Conservation (phyloP, 2,329 filamentous ascomycete species). For the Cercospora canescens region DNA sequence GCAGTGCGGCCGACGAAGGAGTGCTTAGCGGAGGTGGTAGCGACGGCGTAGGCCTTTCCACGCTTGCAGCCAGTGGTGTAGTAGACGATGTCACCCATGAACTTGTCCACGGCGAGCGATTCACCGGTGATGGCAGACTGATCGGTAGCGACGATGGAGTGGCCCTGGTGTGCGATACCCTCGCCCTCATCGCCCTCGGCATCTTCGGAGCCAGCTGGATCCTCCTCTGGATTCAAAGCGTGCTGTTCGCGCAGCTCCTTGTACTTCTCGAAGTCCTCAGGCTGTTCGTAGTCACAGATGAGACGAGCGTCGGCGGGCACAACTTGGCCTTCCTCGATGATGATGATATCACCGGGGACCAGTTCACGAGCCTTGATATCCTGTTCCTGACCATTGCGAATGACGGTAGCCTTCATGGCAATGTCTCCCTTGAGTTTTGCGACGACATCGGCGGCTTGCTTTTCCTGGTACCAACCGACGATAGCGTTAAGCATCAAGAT, state of each 20-base stretch:
- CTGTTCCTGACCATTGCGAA: constrained; percentile 67
- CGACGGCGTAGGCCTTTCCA: constrained; percentile 71
- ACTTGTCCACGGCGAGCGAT: constrained; percentile 76
- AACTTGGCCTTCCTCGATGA: constrained; percentile 71
- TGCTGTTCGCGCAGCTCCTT: constrained; percentile 60
- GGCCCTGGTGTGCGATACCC: constrained; percentile 62
- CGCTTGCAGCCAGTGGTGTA: constrained; percentile 83
- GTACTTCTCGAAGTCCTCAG: constrained; percentile 67
- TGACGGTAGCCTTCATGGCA: constrained; percentile 68
- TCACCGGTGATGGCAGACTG: constrained; percentile 81
- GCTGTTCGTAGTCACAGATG: constrained; percentile 70
- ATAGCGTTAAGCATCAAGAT: constrained; percentile 74
- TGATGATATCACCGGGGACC: constrained; percentile 73
- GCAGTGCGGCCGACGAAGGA: constrained; percentile 79
- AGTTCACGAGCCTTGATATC: constrained; percentile 73
- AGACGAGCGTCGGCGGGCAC: constrained; percentile 69
- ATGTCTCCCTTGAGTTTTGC: constrained; percentile 76
- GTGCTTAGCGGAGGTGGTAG: constrained; percentile 65
- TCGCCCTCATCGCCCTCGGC: constrained; percentile 60
- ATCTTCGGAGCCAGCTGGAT: constrained; percentile 61
- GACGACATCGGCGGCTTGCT: constrained; percentile 76
- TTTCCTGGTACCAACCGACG: constrained; percentile 80
- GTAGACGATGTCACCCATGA: constrained; percentile 74
- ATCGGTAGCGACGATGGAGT: constrained; percentile 69
- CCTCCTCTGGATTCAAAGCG: constrained; percentile 55